Conservation (phyloP, 805 yeast species). For the Myxozyma mucilagina region DNA sequence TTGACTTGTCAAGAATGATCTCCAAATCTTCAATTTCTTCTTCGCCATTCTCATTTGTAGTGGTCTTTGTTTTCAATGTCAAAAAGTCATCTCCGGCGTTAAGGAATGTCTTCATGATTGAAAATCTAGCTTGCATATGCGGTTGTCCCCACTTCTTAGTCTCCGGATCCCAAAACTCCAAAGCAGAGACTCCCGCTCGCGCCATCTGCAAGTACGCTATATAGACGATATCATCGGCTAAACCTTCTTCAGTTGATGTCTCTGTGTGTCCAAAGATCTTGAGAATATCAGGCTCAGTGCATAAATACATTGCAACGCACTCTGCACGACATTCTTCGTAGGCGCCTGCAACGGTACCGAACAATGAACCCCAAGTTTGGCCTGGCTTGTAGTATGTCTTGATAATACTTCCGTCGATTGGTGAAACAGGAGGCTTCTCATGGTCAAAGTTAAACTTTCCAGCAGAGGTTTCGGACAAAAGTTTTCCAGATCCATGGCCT, state of each 20-base stretch:
- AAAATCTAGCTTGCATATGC: constrained; percentile 90
- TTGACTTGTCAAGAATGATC: constrained; percentile 57
- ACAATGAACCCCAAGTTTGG: constrained; percentile 88
- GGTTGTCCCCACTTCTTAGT: constrained; percentile 90
- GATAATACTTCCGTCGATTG: constrained; percentile 59
- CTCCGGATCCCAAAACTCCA: constrained; percentile 85
- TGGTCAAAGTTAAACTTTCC: constrained; percentile 73
- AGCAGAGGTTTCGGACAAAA: constrained; percentile 59
- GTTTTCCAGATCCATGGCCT: constrained; percentile 90
- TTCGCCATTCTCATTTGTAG: constrained; percentile 30
- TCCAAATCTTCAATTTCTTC: constrained; percentile 56
- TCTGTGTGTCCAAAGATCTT: constrained; percentile 69
- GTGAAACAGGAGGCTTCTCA: constrained; percentile 59
- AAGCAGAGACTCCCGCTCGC: constrained; percentile 78
- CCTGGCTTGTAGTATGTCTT: constrained; percentile 72
- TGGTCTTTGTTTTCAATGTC: constrained; percentile 43
- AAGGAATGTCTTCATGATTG: constrained; percentile 73
- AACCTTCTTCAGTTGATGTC: constrained; percentile 44
- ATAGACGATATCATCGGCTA: constrained; percentile 53
- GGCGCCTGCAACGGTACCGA: constrained; percentile 80
- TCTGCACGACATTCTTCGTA: constrained; percentile 95
- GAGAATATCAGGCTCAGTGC: constrained; percentile 65
- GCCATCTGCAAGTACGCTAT: constrained; percentile 80
- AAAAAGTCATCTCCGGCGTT: constrained; percentile 61
- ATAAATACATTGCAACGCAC: constrained; percentile 78